Evolutionary conservation across 768 basidiomycete species (phyloP).

Genomic region (Leucosporidium scottii): DNA sequence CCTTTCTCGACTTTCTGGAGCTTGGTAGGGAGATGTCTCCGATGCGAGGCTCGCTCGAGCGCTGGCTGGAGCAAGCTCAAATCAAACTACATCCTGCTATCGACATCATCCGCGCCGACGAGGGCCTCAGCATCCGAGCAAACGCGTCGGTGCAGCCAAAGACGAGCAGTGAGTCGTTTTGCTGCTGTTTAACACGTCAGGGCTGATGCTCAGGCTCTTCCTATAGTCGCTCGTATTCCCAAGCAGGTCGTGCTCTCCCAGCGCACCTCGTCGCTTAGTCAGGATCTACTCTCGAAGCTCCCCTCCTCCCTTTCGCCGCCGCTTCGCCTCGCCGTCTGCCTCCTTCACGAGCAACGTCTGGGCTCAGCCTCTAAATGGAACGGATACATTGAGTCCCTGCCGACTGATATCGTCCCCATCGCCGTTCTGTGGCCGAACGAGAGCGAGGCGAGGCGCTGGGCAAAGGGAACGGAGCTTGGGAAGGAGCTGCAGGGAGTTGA

Average conservation of each 20-base stretch:
- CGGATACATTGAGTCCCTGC: slow-evolving; percentile 42
- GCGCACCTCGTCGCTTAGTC: slow-evolving; percentile 34
- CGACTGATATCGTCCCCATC: slow-evolving; percentile 30
- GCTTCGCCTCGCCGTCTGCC: slow-evolving; percentile 39
- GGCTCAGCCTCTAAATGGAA: slow-evolving; percentile 39
- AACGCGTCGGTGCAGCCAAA: neutral
- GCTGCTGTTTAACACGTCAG: neutral
- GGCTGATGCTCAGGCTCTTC: neutral
- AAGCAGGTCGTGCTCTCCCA: slow-evolving; percentile 37
- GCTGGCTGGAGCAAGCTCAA: neutral
- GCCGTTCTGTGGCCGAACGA: slow-evolving; percentile 43
- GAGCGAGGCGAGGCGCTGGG: slow-evolving; percentile 34
- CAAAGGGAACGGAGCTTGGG: slow-evolving; percentile 39
- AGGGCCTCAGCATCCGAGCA: neutral
- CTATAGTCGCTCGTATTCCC: slow-evolving; percentile 37
- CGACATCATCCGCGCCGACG: neutral
- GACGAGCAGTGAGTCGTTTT: neutral
- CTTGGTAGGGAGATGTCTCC: no score
- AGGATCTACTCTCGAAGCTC: neutral
- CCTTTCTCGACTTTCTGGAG: no score
- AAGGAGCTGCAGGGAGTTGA: slow-evolving; percentile 3
- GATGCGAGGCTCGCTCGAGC: neutral
- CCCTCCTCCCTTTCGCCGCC: slow-evolving; percentile 22
- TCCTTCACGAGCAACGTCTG: slow-evolving; percentile 41
- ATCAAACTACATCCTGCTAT: neutral